These are phyloP conservation scores for Wickerhamomyces bovis DNA, from an alignment of 805 yeast species.

Conservation along the genomic window DNA sequence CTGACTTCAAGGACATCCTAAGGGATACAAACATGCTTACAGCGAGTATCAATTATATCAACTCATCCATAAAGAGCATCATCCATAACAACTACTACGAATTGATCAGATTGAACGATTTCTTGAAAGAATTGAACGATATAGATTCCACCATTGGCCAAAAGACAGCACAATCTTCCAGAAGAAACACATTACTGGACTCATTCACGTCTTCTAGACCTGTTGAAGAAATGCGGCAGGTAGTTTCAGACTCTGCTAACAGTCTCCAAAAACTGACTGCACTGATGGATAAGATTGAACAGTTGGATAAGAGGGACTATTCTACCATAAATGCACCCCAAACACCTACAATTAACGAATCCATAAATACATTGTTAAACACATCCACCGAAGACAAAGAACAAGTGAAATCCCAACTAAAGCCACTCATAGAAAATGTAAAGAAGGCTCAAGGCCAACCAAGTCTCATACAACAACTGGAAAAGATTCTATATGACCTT, in stretches of 20 bases:
- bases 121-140: constrained; percentile 35
- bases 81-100: constrained; percentile 75
- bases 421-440: constrained; percentile 8
- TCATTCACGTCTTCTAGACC: neutral
- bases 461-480: constrained; percentile 4
- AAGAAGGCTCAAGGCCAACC: constrained; percentile 2
- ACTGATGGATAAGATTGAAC: constrained; percentile 20
- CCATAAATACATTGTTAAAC: neutral
- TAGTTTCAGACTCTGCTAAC: neutral
- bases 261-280: constrained; percentile 10
- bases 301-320: constrained; percentile 10
- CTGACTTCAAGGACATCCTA: constrained; percentile 28
- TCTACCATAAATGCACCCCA: neutral
- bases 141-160: constrained; percentile 11
- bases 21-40: constrained; percentile 35
- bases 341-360: neutral
- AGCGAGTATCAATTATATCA: constrained; percentile 43
- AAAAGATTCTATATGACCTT: neutral
- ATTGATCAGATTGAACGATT: constrained; percentile 58
- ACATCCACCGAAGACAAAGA: neutral
- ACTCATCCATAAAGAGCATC: constrained; percentile 60
- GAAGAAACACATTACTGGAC: constrained; percentile 11
- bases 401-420: constrained; percentile 2
- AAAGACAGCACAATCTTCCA: neutral
- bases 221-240: neutral